A percentile compares a stretch with the other conserved stretches of the same genome.
These are phyloP conservation scores for Pleurotus giganteus DNA, from an alignment of 768 basidiomycete genomes.

Conservation along the genomic window DNA sequence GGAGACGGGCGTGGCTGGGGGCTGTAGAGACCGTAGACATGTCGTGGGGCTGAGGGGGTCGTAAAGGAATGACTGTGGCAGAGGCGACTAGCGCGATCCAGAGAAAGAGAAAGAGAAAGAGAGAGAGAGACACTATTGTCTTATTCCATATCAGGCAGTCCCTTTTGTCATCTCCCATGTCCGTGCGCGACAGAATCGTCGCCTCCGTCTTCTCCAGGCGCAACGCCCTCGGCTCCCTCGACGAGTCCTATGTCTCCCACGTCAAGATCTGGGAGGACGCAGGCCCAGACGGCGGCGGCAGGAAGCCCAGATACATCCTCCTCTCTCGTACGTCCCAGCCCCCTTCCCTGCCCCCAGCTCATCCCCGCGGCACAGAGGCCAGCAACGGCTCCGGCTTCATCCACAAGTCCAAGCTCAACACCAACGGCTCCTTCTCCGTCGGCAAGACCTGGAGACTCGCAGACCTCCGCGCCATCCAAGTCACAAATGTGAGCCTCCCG, in stretches of 20 bases:
- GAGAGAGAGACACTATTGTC: constrained; percentile 5
- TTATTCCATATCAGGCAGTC: constrained; percentile 1
- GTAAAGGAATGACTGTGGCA: constrained; percentile 4
- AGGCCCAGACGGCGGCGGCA: constrained; percentile 60
- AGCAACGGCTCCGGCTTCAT: constrained; percentile 66
- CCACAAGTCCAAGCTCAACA: constrained; percentile 96
- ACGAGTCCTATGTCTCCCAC: constrained; percentile 84
- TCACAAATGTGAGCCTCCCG: constrained; percentile 57
- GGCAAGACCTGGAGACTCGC: constrained; percentile 93
- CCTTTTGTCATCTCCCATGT: constrained; percentile 38
- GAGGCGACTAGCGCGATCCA: constrained; percentile 9
- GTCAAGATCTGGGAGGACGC: constrained; percentile 94
- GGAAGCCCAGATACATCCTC: constrained; percentile 88
- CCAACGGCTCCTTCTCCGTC: constrained; percentile 92
- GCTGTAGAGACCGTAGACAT: constrained; percentile 7
- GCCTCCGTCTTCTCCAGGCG: constrained; percentile 79
- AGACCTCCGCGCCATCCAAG: constrained; percentile 80
- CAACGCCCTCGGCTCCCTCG: constrained; percentile 58
- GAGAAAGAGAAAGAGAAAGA: constrained; percentile 1
- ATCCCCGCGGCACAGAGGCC: constrained; percentile 43
- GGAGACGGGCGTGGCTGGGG: constrained; percentile 4
- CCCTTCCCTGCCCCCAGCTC: not conserved
- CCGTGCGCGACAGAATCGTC: constrained; percentile 63
- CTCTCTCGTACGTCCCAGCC: constrained; percentile 70
- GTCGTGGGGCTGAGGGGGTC: not conserved